These are phyloP conservation scores for Lecanicillium sp. DNA, from an alignment of 2,329 filamentous ascomycete genomes.

Conservation along the genomic window DNA sequence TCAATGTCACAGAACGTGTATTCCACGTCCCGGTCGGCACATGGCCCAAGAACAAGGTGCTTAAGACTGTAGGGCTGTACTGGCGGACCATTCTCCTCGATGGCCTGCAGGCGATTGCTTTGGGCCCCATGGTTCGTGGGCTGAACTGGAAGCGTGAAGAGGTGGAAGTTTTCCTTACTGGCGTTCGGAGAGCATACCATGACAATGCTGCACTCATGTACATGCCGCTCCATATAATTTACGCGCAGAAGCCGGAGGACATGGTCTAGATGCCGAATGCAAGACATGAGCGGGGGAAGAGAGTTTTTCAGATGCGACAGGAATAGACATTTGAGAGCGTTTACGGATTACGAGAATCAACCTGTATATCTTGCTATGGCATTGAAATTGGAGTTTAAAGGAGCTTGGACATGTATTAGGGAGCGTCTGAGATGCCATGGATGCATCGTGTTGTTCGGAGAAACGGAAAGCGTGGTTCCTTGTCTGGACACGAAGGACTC, in stretches of 20 bases:
- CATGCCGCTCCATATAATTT: slow-evolving; percentile 51
- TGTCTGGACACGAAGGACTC: no score
- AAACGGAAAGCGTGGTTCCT: no score
- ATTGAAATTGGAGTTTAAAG: not conserved
- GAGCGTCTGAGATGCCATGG: not conserved
- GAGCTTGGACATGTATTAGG: not conserved
- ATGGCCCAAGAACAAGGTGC: slow-evolving; percentile 45
- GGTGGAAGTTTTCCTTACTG: slow-evolving; percentile 42
- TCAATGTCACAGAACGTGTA: slow-evolving; percentile 43
- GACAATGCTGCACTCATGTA: slow-evolving; percentile 41
- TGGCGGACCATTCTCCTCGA: slow-evolving; percentile 46
- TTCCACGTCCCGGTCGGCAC: slow-evolving; percentile 49
- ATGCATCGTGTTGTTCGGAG: no score
- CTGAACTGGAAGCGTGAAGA: slow-evolving; percentile 42
- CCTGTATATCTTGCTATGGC: not conserved
- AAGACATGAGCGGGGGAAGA: not conserved
- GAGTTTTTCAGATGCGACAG: not conserved
- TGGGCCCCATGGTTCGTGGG: slow-evolving; percentile 46
- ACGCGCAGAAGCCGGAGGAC: slow-evolving; percentile 44
- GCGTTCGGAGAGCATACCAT: slow-evolving; percentile 42
- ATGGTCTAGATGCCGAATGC: slow-evolving; percentile 7
- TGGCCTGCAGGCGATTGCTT: slow-evolving; percentile 44
- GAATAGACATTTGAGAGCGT: not conserved
- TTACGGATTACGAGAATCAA: not conserved
- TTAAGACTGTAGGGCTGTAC: slow-evolving; percentile 47